These are phyloP conservation scores for Fusarium fujikuroi DNA, from an alignment of 2,329 filamentous ascomycete genomes.

Conservation along the genomic window DNA sequence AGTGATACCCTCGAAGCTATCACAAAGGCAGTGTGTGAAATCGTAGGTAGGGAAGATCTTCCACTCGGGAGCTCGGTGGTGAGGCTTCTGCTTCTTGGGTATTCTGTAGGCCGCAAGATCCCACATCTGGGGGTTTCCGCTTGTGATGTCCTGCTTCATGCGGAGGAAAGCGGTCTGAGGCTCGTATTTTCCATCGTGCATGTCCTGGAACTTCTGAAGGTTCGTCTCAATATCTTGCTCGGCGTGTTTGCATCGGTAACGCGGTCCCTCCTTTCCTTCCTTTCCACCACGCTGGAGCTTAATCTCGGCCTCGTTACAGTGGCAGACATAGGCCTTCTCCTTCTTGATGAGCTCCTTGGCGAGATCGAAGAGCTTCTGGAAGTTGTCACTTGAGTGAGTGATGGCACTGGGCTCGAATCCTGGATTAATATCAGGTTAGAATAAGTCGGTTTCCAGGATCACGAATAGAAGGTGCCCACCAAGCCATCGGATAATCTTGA, in stretches of 20 bases:
- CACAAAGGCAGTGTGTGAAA: conserved; percentile 89
- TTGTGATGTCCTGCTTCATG: conserved; percentile 90
- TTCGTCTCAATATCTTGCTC: conserved; percentile 80
- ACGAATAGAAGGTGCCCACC: conserved; percentile 27
- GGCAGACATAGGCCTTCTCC: conserved; percentile 84
- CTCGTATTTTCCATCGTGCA: conserved; percentile 92
- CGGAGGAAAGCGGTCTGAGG: conserved; percentile 84
- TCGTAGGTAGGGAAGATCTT: conserved; percentile 96
- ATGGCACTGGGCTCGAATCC: conserved; percentile 79
- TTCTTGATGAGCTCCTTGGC: conserved; percentile 84
- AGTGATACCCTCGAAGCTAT: conserved; percentile 91
- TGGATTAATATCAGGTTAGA: conserved; percentile 26
- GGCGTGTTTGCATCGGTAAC: conserved; percentile 85
- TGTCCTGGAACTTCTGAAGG: conserved; percentile 83
- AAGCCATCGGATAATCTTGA: conserved; percentile 86
- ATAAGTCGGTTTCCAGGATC: background rate
- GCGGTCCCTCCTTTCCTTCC: conserved; percentile 68
- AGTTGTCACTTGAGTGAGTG: conserved; percentile 92
- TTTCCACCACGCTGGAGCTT: conserved; percentile 88
- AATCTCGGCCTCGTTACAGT: conserved; percentile 84
- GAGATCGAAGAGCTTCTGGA: conserved; percentile 85
- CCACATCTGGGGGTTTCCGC: conserved; percentile 95
- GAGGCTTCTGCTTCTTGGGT: conserved; percentile 73
- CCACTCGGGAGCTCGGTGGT: conserved; percentile 88
- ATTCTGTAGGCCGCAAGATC: conserved; percentile 92